Conservation (phyloP, 805 yeast species). For the Ogataea henricii region DNA sequence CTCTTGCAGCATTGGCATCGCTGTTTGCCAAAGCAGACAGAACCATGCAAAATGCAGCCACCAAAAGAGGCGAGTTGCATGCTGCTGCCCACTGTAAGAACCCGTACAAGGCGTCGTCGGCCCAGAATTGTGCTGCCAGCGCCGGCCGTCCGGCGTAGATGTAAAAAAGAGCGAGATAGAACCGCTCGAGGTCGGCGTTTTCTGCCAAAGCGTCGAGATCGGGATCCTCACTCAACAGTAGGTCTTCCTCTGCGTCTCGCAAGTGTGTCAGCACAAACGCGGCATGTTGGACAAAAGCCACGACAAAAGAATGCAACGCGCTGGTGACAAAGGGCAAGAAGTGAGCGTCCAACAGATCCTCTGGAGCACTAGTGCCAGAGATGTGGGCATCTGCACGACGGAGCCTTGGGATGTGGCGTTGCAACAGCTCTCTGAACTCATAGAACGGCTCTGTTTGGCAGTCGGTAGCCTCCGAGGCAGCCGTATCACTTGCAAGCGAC, state of each 20-base stretch:
- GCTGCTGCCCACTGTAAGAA: slow-evolving; percentile 89
- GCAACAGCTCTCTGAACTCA: slow-evolving; percentile 66
- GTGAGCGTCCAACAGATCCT: slow-evolving; percentile 22
- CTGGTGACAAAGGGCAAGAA: slow-evolving; percentile 41
- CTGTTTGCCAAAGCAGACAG: slow-evolving; percentile 73
- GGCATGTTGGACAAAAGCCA: slow-evolving; percentile 58
- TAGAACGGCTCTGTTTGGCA: slow-evolving; percentile 41
- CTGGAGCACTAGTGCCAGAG: not conserved
- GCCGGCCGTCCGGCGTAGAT: slow-evolving; percentile 65
- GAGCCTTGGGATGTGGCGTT: slow-evolving; percentile 59
- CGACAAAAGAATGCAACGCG: slow-evolving; percentile 52
- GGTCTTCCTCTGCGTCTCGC: slow-evolving; percentile 75
- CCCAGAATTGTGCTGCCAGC: slow-evolving; percentile 66
- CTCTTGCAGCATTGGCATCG: slow-evolving; percentile 52
- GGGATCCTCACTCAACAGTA: slow-evolving; percentile 52
- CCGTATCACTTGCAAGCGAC: slow-evolving; percentile 60
- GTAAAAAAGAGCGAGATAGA: slow-evolving; percentile 73
- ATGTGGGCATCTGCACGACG: not conserved
- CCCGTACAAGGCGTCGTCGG: slow-evolving; percentile 67
- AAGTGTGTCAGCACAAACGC: slow-evolving; percentile 67
- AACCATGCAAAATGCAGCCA: slow-evolving; percentile 79
- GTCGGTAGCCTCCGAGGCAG: slow-evolving; percentile 23
- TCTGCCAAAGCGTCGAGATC: slow-evolving; percentile 65
- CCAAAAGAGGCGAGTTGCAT: slow-evolving; percentile 72
- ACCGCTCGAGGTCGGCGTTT: slow-evolving; percentile 84